A percentile compares a stretch with the other conserved stretches of the same genome.
Evolutionary conservation across 2,329 filamentous ascomycete species (phyloP).

Genomic region (Periconia sp.): DNA sequence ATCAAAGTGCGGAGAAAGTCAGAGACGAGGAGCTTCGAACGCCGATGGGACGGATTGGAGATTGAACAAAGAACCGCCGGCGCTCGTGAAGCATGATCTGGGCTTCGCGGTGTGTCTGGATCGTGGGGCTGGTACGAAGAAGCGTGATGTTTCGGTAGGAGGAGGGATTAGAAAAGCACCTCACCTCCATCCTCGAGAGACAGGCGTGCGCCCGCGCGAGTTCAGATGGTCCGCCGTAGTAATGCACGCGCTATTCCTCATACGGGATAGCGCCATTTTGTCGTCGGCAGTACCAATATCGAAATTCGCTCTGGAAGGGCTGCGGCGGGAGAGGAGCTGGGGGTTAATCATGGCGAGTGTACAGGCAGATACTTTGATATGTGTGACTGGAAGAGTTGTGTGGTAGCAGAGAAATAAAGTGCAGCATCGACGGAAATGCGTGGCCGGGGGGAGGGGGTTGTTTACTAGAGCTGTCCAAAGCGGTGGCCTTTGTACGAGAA

Average conservation of each 20-base stretch:
- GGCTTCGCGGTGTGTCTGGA: conserved; percentile 1
- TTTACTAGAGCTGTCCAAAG: too few relatives aligned
- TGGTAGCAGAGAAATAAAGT: too few relatives aligned
- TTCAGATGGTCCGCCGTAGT: neutral
- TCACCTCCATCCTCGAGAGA: too few relatives aligned
- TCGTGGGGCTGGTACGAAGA: neutral
- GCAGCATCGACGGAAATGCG: too few relatives aligned
- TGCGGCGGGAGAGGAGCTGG: too few relatives aligned
- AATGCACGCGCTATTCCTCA: neutral
- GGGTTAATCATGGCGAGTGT: too few relatives aligned
- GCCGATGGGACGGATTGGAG: conserved; percentile 29
- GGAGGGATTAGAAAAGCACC: neutral
- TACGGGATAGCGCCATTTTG: neutral
- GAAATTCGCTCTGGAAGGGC: neutral
- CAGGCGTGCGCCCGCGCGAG: too few relatives aligned
- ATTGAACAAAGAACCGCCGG: conserved; percentile 16
- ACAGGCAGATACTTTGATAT: too few relatives aligned
- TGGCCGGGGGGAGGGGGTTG: too few relatives aligned
- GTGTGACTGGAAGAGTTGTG: too few relatives aligned
- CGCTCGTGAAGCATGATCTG: conserved; percentile 33
- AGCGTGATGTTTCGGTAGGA: neutral
- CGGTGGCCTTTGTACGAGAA: too few relatives aligned
- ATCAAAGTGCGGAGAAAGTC: conserved; percentile 38
- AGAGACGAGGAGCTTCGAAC: conserved; percentile 42
- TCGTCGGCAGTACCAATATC: neutral